Conservation (phyloP, 2,329 filamentous ascomycete genomes). For the Cryphonectria radicalis region DNA sequence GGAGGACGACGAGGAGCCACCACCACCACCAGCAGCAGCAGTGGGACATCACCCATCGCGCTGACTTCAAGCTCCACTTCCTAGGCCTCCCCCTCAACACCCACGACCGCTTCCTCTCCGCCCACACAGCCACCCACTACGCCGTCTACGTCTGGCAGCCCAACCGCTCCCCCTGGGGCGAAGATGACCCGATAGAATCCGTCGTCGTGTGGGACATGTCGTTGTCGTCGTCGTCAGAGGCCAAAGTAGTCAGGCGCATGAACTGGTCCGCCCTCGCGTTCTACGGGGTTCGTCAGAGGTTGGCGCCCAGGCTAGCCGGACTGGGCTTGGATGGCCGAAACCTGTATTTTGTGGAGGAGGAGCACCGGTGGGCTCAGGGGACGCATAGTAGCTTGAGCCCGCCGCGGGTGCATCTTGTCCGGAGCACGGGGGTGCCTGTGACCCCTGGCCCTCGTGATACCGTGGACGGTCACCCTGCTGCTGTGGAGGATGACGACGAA, state of each 20-base stretch:
- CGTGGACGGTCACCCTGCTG: background rate
- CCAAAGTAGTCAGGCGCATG: constrained; percentile 54
- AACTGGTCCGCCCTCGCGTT: constrained; percentile 55
- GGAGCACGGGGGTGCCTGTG: constrained; percentile 59
- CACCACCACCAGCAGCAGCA: constrained; percentile 23
- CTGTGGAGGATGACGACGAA: background rate
- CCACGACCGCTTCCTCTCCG: constrained; percentile 65
- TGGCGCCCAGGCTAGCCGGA: constrained; percentile 52
- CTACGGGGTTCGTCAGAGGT: constrained; percentile 57
- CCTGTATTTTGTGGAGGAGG: constrained; percentile 61
- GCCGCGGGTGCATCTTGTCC: constrained; percentile 50
- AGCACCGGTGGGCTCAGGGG: constrained; percentile 54
- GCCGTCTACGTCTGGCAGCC: constrained; percentile 66
- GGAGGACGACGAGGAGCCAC: background rate
- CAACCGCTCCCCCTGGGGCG: constrained; percentile 57
- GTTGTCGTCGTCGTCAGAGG: constrained; percentile 49
- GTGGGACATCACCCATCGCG: constrained; percentile 55
- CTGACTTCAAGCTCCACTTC: constrained; percentile 65
- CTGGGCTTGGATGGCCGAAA: constrained; percentile 55
- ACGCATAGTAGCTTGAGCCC: constrained; percentile 46
- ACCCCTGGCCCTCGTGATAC: constrained; percentile 27
- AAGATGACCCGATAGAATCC: constrained; percentile 61
- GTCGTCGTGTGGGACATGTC: constrained; percentile 64
- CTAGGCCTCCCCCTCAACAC: constrained; percentile 58
- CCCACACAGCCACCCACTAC: constrained; percentile 63